These are phyloP conservation scores for Neurospora intermedia DNA, from an alignment of 495 filamentous ascomycete species.

Conservation along the genomic window DNA sequence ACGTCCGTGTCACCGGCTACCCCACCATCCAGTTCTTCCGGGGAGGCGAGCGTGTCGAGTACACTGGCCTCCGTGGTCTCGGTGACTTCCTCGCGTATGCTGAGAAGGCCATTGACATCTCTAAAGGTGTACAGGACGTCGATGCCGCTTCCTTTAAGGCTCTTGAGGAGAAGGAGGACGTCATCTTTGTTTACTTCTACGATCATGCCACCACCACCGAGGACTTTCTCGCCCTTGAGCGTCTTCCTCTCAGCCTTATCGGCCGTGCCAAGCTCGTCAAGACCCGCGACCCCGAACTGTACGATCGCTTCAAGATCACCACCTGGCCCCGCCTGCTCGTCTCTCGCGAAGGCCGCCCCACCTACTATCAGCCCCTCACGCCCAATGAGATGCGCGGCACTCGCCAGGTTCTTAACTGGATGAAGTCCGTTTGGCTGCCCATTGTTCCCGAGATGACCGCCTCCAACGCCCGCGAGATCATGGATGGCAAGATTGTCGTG, in stretches of 20 bases:
- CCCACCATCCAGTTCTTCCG: slow-evolving; percentile 91
- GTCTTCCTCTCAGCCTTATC: slow-evolving; percentile 72
- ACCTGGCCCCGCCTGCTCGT: slow-evolving; percentile 91
- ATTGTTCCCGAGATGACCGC: slow-evolving; percentile 92
- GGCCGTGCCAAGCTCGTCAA: slow-evolving; percentile 89
- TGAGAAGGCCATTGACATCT: slow-evolving; percentile 71
- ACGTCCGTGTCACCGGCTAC: slow-evolving; percentile 64
- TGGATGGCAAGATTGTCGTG: slow-evolving; percentile 87
- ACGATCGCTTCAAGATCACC: slow-evolving; percentile 79
- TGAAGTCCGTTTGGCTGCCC: slow-evolving; percentile 94
- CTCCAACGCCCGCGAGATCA: slow-evolving; percentile 83
- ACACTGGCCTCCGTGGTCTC: slow-evolving; percentile 82
- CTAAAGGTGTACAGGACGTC: slow-evolving; percentile 69
- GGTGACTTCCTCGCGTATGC: slow-evolving; percentile 83
- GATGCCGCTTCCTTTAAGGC: slow-evolving; percentile 65
- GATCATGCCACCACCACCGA: slow-evolving; percentile 87
- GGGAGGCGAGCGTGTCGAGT: slow-evolving; percentile 84
- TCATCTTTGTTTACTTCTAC: slow-evolving; percentile 95
- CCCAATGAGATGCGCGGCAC: slow-evolving; percentile 87
- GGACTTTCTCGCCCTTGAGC: slow-evolving; percentile 82
- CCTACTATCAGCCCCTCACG: slow-evolving; percentile 72
- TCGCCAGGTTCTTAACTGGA: slow-evolving; percentile 73
- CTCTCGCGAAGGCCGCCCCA: slow-evolving; percentile 76
- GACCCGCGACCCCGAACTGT: slow-evolving; percentile 61
- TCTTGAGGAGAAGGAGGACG: slow-evolving; percentile 85